Base-by-base conservation (phyloP, 768 basidiomycete species). In the Calocera viscosa region DNA sequence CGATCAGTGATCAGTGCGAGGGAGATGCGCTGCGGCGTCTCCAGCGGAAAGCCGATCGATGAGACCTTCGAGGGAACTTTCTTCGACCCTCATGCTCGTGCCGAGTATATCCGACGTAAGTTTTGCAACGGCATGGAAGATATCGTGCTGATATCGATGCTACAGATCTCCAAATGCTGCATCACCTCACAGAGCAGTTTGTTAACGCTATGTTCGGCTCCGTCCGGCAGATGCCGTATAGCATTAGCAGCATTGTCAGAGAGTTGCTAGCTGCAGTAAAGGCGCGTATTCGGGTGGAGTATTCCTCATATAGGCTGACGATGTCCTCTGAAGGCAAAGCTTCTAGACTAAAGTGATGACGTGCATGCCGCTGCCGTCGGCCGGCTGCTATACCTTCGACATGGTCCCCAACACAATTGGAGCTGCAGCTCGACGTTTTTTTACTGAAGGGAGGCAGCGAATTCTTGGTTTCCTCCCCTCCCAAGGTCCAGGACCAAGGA, bases 21-120 rank as follows among this genome's bases (percentile, higher is more conserved):
- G 73, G 94, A 97, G 77, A 88, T 88, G 78, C 81, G 84, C 66
- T 86, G 88, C 1, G 94, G 94, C 19, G 78, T 82, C 43, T 72
- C 81, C 1, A 88, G 85, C 69, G 73, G 76, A 17, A 78, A 83
- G 70, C 81, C 83, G 0, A 89, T 89, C 72, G 86, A 94, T 68
- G 78, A 96, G n/a, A 78, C 85, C 30, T 93, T 91, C 76, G 82
- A 84, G 38, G 86, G 94, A 68, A 94, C 95, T 1, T 76, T 95
- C 24, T 80, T 85, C 34, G 91, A 98, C 73, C 86, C 86, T 0
- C 85, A 86, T 49, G 91, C 91, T 0, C 81, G 94, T 68, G 84
- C 85, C 2, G 84, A 88, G 66, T 98, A 94, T 74, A 95, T 96
- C 67, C 84, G 89, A 69, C 92, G 95, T 94, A 74, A 73, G 91